These are phyloP conservation scores for Viridothelium virens DNA, from an alignment of 495 filamentous ascomycete genomes.

Conservation along the genomic window DNA sequence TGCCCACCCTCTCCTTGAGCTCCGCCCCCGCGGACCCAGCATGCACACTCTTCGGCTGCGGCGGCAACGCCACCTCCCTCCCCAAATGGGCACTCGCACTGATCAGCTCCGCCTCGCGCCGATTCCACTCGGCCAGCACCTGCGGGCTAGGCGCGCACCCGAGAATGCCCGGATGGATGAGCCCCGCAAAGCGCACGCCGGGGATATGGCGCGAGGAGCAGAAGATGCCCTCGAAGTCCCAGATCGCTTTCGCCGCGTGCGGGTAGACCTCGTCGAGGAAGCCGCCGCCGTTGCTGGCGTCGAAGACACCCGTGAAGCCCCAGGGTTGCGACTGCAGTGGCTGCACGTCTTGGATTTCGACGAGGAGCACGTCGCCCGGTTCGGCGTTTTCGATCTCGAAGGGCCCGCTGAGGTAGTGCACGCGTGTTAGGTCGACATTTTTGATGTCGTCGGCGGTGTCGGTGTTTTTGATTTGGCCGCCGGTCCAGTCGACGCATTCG, in stretches of 20 bases:
- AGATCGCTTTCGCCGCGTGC: slow-evolving; percentile 85
- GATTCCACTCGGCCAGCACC: slow-evolving; percentile 69
- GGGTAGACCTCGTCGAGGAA: slow-evolving; percentile 90
- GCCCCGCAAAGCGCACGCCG: slow-evolving; percentile 76
- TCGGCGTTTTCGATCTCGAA: slow-evolving; percentile 83
- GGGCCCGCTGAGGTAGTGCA: slow-evolving; percentile 86
- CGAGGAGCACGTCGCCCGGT: slow-evolving; percentile 78
- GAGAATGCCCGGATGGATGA: slow-evolving; percentile 91
- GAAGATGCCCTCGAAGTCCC: slow-evolving; percentile 96
- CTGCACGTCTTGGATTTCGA: slow-evolving; percentile 95
- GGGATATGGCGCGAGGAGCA: slow-evolving; percentile 88
- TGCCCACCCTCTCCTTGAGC: slow-evolving; percentile 64
- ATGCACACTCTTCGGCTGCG: slow-evolving; percentile 61
- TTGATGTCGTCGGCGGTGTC: slow-evolving; percentile 83
- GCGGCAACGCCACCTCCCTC: slow-evolving; percentile 74
- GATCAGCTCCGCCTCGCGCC: slow-evolving; percentile 71
- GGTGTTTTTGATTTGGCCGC: slow-evolving; percentile 79
- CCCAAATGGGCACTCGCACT: slow-evolving; percentile 54
- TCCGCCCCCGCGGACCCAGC: slow-evolving; percentile 56
- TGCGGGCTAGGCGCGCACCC: slow-evolving; percentile 76
- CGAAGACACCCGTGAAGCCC: slow-evolving; percentile 88
- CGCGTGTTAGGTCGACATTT: slow-evolving; percentile 64
- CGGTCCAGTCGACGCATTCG: slow-evolving; percentile 71
- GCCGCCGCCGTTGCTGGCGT: slow-evolving; percentile 76
- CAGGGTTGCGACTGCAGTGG: slow-evolving; percentile 80